Base-by-base conservation (phyloP, 1,284 basidiomycete genomes). In the Inonotus obliquus region DNA sequence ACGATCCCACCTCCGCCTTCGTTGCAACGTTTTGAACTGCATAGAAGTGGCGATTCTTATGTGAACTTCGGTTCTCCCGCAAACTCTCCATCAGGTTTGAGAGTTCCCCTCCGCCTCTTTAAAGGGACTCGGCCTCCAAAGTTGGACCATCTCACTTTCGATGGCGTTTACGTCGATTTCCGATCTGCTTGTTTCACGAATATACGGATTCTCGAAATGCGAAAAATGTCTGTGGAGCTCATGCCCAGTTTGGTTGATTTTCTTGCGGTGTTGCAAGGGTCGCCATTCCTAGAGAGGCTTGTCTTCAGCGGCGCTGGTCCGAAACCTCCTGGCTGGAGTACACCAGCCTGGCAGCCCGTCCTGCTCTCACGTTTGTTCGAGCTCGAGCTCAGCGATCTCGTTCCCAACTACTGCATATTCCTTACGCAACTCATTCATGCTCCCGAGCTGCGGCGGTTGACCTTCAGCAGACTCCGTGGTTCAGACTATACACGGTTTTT, bases 271-370 rank as follows among this genome's bases (percentile, higher is more conserved):
- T 76, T 89, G 29, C 57, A 57, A 11, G 72, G 66, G 45, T 85
- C 79, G 57, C 81, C 81, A 14, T 70, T 70, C 7, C 69, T 89
- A 25, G 71, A 71, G 57, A 84, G 81, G 55, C 74, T 89, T 35
- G 74, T 79, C 27, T 67, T 89, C 23, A 82, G 86, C 66, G 82
- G 82, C 57, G 83, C 83, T 38, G 82, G 84, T 4, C 85, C 86
- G 19, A 68, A 70, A 51, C 74, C 73, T 64, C 10, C 54, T 11
- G 29, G 21, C 11, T 21, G 19, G 17, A 38, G 23, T 32, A 21
- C 9, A 37, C 35, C 13, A 19, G n/a, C 14, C 10, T 61, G 53
- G 54, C n/a, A 17, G n/a, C 61, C 52, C 21, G 37, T 63, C 14
- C 29, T 49, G 29, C 47, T 64, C 5, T 25, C n/a, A 10, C 25